phyloP scores from a whole-genome alignment of 345 rosid genomes.

The Boechera stricta region DNA sequence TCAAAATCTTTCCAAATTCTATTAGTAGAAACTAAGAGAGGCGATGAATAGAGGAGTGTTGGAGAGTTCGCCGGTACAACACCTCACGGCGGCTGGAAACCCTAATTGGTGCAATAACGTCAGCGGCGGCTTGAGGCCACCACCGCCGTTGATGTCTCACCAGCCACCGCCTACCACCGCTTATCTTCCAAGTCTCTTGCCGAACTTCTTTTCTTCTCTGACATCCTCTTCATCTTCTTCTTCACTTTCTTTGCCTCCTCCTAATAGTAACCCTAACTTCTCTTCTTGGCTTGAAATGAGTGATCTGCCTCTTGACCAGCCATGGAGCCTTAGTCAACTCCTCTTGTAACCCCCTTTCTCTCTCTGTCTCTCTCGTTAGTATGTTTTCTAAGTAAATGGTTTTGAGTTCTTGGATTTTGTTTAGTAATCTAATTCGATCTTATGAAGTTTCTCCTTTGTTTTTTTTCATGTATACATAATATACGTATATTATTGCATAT shows the following conservation, averaged over 20 bases:
- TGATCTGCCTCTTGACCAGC: slow-evolving; percentile 62
- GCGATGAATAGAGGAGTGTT: slow-evolving; percentile 51
- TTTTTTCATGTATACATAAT: background rate
- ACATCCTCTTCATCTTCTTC: slow-evolving; percentile 49
- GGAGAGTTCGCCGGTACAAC: slow-evolving; percentile 73
- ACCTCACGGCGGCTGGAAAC: slow-evolving; percentile 74
- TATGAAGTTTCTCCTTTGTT: background rate
- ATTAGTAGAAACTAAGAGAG: slow-evolving; percentile 43
- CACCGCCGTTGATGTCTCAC: slow-evolving; percentile 39
- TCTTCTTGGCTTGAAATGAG: slow-evolving; percentile 60
- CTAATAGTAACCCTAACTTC: slow-evolving; percentile 40
- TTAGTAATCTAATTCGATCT: background rate
- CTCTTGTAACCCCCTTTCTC: slow-evolving; percentile 56
- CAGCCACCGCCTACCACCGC: slow-evolving; percentile 44
- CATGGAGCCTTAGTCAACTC: slow-evolving; percentile 71
- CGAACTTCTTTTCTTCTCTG: slow-evolving; percentile 48
- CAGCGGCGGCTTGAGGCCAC: slow-evolving; percentile 57
- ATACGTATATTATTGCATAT: background rate
- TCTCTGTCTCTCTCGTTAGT: background rate
- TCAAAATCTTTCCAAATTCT: slow-evolving; percentile 53
- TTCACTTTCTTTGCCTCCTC: slow-evolving; percentile 53
- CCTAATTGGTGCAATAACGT: slow-evolving; percentile 69
- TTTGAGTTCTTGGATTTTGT: slow-evolving; percentile 26
- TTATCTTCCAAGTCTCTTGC: slow-evolving; percentile 52
- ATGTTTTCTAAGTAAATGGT: slow-evolving; percentile 20